Base-by-base conservation (phyloP, 2,329 filamentous ascomycete species). In the Mariannaea sp. region DNA sequence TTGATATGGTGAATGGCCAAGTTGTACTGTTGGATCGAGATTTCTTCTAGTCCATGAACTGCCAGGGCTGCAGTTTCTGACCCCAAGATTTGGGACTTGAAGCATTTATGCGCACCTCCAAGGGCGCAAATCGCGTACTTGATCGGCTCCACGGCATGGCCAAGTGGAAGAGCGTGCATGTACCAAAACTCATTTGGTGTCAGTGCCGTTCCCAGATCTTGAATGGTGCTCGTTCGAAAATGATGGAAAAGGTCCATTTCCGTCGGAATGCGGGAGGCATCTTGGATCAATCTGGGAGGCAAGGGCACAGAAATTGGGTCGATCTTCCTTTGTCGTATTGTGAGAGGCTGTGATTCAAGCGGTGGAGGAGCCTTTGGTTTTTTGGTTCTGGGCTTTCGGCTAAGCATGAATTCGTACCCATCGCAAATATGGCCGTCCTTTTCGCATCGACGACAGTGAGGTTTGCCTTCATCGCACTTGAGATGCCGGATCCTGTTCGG, bases 21-120 rank as follows among this genome's bases (percentile, higher is more conserved):
- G 14, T 62, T 63, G 50, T 65, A 65, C 38, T 61, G 54, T 29
- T 60, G 56, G 14, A 60, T 57, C 9, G 59, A 50, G 16, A 54
- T 33, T 30, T 54, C 45, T 14, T 54, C 51, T 8, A 54, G 17
- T 1, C 22, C 51, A 26, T 40, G 39, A 4, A 49, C 13, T 12
- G 27, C 19, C 8, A 41, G 24, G 8, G 44, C 24, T 5, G 19
- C 19, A 26, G 13, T 10, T 22, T 39, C 26, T 4, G 27, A 7
- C 5, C 27, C 30, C 7, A 40, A 19, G 17, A 33, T 20, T 20
- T 49, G 51, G 6, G 40, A 51, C 12, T 41, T 67, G 38, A 61
- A 53, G 26, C 50, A 48, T 14, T 48, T 55, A 9, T 55, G 52
- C 12, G 49, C 49, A 8, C 41, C 49, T 16, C 49, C 49, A 5